Evolutionary conservation across 805 yeast species (phyloP).

Genomic region (Hanseniaspora valbyensis): DNA sequence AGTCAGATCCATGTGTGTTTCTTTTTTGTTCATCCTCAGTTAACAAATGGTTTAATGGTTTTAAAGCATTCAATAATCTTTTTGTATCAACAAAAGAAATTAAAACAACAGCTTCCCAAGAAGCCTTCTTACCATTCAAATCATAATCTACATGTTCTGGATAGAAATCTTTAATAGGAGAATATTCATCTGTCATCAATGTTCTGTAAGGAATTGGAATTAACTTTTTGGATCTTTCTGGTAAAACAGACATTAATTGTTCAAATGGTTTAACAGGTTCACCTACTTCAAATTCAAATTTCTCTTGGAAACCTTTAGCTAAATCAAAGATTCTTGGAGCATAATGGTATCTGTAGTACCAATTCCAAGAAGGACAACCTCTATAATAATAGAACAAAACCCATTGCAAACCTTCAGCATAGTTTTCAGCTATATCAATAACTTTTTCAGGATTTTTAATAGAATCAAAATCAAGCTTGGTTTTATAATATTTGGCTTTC

Average conservation of each 20-base stretch:
- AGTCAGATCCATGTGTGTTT: slow-evolving; percentile 62
- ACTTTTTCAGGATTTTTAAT: slow-evolving; percentile 50
- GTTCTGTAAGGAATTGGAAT: slow-evolving; percentile 70
- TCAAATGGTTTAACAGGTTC: slow-evolving; percentile 84
- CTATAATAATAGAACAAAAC: slow-evolving; percentile 80
- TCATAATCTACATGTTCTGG: slow-evolving; percentile 82
- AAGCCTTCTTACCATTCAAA: slow-evolving; percentile 86
- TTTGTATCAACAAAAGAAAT: slow-evolving; percentile 82
- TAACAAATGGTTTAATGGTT: slow-evolving; percentile 49
- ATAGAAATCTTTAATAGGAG: slow-evolving; percentile 83
- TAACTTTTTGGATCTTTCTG: slow-evolving; percentile 74
- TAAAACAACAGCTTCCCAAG: slow-evolving; percentile 96
- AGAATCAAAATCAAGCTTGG: slow-evolving; percentile 59
- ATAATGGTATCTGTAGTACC: slow-evolving; percentile 85
- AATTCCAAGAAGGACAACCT: slow-evolving; percentile 91
- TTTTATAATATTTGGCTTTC: slow-evolving; percentile 76
- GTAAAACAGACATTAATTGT: slow-evolving; percentile 94
- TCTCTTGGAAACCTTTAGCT: slow-evolving; percentile 53
- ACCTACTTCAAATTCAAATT: slow-evolving; percentile 55
- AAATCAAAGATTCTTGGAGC: slow-evolving; percentile 91
- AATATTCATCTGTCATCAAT: slow-evolving; percentile 72
- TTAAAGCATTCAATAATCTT: slow-evolving; percentile 61
- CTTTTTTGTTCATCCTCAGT: slow-evolving; percentile 61
- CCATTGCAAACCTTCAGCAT: slow-evolving; percentile 94
- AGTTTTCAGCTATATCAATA: slow-evolving; percentile 59